A percentile compares a stretch with the other conserved stretches of the same genome.
Conservation (phyloP, 345 rosid species). For the Euphorbia peplus region DNA sequence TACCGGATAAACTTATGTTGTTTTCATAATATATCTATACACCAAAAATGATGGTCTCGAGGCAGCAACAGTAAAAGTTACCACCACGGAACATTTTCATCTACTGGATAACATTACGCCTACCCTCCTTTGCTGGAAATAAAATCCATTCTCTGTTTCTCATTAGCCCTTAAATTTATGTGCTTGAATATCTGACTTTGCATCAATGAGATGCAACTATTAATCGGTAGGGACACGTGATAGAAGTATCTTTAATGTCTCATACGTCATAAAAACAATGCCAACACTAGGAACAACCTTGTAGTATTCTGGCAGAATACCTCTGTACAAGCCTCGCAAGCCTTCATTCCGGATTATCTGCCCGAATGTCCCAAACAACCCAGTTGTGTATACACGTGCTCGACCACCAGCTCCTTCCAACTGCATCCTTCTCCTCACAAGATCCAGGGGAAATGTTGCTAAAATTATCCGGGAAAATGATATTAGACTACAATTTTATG, state of each 20-base stretch:
- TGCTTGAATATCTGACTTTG: not conserved
- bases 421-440: constrained; percentile 92
- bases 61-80: constrained; percentile 49
- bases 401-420: constrained; percentile 84
- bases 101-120: constrained; percentile 14
- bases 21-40: constrained; percentile 32
- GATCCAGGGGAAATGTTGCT: constrained; percentile 91
- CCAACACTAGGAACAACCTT: constrained; percentile 96
- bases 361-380: constrained; percentile 64
- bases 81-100: constrained; percentile 35
- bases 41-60: constrained; percentile 20
- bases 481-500: not conserved
- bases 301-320: constrained; percentile 87
- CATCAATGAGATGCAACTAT: not conserved
- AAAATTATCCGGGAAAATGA: constrained; percentile 14
- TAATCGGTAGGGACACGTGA: not conserved
- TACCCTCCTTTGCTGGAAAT: not conserved
- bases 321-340: constrained; percentile 70
- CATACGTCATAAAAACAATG: constrained; percentile 93
- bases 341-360: constrained; percentile 69
- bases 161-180: not conserved
- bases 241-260: constrained; percentile 61
- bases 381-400: constrained; percentile 65
- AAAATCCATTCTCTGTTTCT: constrained; percentile 2
- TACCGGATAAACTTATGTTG: constrained; percentile 11